Evolutionary conservation across 2,329 filamentous ascomycete genomes (phyloP).

Genomic region (Plectosphaerella sp.): DNA sequence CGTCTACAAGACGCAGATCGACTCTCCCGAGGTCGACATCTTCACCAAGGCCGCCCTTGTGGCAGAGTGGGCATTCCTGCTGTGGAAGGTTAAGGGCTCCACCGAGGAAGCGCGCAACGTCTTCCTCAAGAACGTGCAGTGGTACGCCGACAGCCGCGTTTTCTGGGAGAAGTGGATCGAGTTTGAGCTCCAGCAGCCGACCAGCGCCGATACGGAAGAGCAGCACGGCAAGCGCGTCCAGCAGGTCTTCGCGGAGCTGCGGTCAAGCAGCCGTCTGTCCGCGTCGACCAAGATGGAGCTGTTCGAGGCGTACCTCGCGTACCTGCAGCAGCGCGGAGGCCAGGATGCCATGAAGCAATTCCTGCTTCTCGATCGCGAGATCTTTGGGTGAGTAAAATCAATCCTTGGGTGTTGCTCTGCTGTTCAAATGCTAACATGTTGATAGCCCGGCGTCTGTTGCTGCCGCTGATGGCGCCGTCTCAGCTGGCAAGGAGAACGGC

Average conservation of each 20-base stretch:
- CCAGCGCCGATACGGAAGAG: slow-evolving; percentile 57
- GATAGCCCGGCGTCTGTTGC: slow-evolving; percentile 42
- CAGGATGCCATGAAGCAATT: slow-evolving; percentile 85
- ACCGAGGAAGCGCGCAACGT: slow-evolving; percentile 77
- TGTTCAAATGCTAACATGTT: not conserved
- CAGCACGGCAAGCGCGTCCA: slow-evolving; percentile 72
- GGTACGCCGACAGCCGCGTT: slow-evolving; percentile 76
- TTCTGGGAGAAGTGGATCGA: slow-evolving; percentile 90
- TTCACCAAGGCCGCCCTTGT: slow-evolving; percentile 84
- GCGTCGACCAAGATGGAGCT: slow-evolving; percentile 67
- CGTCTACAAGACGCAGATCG: slow-evolving; percentile 76
- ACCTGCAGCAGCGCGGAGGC: slow-evolving; percentile 76
- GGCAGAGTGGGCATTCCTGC: slow-evolving; percentile 78
- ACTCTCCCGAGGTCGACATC: slow-evolving; percentile 65
- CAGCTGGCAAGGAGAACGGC: slow-evolving; percentile 41
- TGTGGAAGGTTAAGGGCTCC: slow-evolving; percentile 85
- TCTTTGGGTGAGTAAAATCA: slow-evolving; percentile 69
- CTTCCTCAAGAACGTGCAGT: slow-evolving; percentile 76
- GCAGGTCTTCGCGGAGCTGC: slow-evolving; percentile 71
- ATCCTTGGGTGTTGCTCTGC: not conserved
- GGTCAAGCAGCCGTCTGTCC: slow-evolving; percentile 67
- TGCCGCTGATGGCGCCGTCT: slow-evolving; percentile 30
- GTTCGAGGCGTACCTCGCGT: slow-evolving; percentile 73
- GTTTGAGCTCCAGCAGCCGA: slow-evolving; percentile 84
- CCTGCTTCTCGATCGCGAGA: slow-evolving; percentile 74